phyloP scores from a whole-genome alignment of 2,329 filamentous ascomycete genomes.

The Fusarium anguioides region DNA sequence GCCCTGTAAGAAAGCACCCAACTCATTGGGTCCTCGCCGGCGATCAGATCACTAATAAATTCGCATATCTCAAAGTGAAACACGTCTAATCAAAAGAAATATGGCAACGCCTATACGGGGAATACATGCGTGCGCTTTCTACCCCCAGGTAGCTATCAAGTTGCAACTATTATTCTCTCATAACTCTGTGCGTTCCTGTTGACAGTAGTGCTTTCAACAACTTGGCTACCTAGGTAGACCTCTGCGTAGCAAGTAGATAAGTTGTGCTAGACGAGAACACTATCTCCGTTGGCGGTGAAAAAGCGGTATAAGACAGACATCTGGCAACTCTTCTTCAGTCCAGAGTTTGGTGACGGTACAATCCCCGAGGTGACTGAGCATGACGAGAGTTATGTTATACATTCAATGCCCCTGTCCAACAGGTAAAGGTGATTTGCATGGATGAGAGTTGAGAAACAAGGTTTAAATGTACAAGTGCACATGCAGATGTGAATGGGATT shows the following conservation, averaged over 20 bases:
- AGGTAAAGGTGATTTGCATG: constrained; percentile 40
- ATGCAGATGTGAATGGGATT: not conserved
- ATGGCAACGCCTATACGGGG: constrained; percentile 44
- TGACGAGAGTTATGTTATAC: constrained; percentile 46
- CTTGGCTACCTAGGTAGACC: no score
- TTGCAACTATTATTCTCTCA: no score
- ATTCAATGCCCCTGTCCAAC: constrained; percentile 42
- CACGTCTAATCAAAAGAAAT: not conserved
- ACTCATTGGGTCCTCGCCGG: not conserved
- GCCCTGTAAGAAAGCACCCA: not conserved
- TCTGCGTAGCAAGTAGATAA: no score
- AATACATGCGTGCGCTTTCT: constrained; percentile 23
- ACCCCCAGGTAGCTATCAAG: no score
- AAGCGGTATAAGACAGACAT: constrained; percentile 50
- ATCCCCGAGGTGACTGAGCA: constrained; percentile 48
- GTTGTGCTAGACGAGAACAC: constrained; percentile 41
- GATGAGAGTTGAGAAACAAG: constrained; percentile 39
- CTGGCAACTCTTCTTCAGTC: constrained; percentile 43
- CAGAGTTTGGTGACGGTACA: constrained; percentile 47
- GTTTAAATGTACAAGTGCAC: constrained; percentile 39
- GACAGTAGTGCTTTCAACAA: no score
- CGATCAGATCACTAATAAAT: not conserved
- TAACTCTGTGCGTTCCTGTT: no score
- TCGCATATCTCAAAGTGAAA: not conserved
- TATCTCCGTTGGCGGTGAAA: constrained; percentile 47